A percentile compares a stretch with the other conserved stretches of the same genome.
phyloP scores from a whole-genome alignment of 192 early-diverging fungal genomes.

The Backusella liffmaniae region DNA sequence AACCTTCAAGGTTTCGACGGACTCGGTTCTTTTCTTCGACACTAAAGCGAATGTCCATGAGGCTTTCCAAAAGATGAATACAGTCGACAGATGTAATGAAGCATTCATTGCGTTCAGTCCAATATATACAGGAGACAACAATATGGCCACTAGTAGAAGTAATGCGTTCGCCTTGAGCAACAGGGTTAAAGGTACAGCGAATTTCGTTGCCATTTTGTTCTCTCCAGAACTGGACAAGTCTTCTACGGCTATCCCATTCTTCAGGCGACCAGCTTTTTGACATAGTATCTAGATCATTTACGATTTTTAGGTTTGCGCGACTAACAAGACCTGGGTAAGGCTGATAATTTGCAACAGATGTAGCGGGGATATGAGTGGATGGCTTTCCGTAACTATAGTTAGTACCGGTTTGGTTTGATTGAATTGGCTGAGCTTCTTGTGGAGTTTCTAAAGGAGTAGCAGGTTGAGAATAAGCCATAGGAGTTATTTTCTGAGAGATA shows the following conservation, averaged over 20 bases:
- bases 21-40: slow-evolving; percentile 86
- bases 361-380: slow-evolving; percentile 7
- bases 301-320: slow-evolving; percentile 64
- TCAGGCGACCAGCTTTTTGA: slow-evolving; percentile 62
- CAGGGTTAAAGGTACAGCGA: slow-evolving; percentile 62
- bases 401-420: not conserved
- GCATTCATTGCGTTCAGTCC: slow-evolving; percentile 67
- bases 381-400: not conserved
- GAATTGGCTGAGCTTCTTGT: not conserved
- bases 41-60: slow-evolving; percentile 71
- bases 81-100: slow-evolving; percentile 80
- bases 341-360: slow-evolving; percentile 36
- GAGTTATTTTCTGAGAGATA: not conserved
- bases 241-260: slow-evolving; percentile 61
- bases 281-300: slow-evolving; percentile 66
- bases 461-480: not conserved
- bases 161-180: slow-evolving; percentile 51
- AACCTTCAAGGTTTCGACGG: slow-evolving; percentile 79
- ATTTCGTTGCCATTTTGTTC: slow-evolving; percentile 65
- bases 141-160: slow-evolving; percentile 30
- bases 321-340: slow-evolving; percentile 66
- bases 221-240: slow-evolving; percentile 75
- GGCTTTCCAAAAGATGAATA: slow-evolving; percentile 67
- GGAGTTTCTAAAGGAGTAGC: not conserved
- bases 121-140: slow-evolving; percentile 77